A percentile compares a stretch with the other conserved stretches of the same genome.
Conservation (phyloP, 2,329 filamentous ascomycete species). For the Colletotrichum eleusines region DNA sequence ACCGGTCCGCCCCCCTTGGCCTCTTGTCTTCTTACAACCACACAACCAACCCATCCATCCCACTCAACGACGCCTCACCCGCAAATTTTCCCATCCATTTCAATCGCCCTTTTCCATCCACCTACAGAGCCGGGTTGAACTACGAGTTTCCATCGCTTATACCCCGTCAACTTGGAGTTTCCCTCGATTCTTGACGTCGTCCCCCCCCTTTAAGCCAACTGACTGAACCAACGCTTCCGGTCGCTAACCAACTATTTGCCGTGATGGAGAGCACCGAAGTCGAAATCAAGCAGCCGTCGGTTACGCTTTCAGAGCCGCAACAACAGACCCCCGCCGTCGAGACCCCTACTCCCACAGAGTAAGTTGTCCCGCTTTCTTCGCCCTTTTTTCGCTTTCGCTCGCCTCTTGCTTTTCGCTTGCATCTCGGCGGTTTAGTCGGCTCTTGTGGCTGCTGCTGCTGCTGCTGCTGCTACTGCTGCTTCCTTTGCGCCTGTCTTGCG, state of each 20-base stretch:
- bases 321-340: constrained; percentile 34
- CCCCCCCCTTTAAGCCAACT: background rate
- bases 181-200: constrained; percentile 2
- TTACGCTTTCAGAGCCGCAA: constrained; percentile 35
- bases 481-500: background rate
- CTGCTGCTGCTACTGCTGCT: background rate
- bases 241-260: constrained; percentile 7
- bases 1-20: constrained; percentile 19
- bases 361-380: background rate
- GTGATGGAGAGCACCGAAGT: constrained; percentile 37
- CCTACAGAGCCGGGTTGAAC: constrained; percentile 15
- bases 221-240: background rate
- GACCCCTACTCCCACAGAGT: constrained; percentile 35
- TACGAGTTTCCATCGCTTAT: constrained; percentile 17
- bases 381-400: background rate
- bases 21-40: constrained; percentile 33
- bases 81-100: background rate
- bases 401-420: background rate
- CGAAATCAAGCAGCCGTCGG: constrained; percentile 39
- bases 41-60: constrained; percentile 13
- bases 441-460: background rate
- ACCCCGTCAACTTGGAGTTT: constrained; percentile 12
- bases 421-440: background rate
- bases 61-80: constrained; percentile 17
- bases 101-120: constrained; percentile 2